These are phyloP conservation scores for Canavalia gladiata DNA, from an alignment of 306 rosid genomes.

Conservation along the genomic window DNA sequence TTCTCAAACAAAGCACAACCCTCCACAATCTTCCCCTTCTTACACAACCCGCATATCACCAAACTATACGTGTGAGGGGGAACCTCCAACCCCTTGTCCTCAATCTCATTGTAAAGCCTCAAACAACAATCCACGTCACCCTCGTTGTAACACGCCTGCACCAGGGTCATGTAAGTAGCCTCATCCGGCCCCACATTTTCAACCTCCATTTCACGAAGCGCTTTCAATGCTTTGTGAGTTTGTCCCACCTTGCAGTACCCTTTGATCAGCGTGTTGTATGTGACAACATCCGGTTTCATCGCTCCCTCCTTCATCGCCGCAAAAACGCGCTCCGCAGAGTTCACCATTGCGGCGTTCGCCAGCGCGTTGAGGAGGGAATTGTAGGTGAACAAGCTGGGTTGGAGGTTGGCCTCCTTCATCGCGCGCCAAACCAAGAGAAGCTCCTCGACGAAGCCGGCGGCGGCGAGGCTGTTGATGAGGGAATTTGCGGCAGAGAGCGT, in stretches of 20 bases:
- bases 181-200: constrained; percentile 72
- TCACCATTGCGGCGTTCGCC: constrained; percentile 66
- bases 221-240: constrained; percentile 62
- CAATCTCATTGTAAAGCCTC: constrained; percentile 89
- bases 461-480: constrained; percentile 67
- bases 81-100: constrained; percentile 69
- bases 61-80: constrained; percentile 74
- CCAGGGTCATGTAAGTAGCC: constrained; percentile 76
- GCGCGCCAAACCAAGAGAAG: constrained; percentile 84
- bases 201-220: constrained; percentile 66
- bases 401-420: constrained; percentile 74
- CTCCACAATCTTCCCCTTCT: constrained; percentile 67
- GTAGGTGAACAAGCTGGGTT: constrained; percentile 61
- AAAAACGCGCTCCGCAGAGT: constrained; percentile 79
- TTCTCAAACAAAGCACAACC: constrained; percentile 69
- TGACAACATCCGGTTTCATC: constrained; percentile 67
- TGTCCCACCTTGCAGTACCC: constrained; percentile 83
- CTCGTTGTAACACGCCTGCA: constrained; percentile 75
- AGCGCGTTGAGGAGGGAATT: constrained; percentile 83
- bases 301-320: constrained; percentile 71
- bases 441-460: constrained; percentile 76
- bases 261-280: constrained; percentile 79
- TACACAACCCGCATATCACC: constrained; percentile 80
- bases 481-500: constrained; percentile 64
- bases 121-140: constrained; percentile 71